Conservation (phyloP, 257 asterid genomes). For the Osmanthus fragrans region DNA sequence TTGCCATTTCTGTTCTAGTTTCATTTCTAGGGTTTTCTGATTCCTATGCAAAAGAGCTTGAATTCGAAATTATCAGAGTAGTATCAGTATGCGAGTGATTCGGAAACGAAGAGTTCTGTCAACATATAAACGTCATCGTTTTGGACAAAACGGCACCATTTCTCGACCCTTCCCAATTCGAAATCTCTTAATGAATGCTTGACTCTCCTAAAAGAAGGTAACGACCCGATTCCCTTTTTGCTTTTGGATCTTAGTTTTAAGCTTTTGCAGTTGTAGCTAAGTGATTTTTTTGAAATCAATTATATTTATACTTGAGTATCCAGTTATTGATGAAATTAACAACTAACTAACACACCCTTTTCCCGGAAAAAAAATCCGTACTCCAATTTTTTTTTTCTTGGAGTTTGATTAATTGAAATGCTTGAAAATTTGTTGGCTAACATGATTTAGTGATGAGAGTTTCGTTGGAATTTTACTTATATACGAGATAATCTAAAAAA, state of each 20-base stretch:
- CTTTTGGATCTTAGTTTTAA: background rate
- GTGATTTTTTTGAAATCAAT: background rate
- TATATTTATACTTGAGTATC: background rate
- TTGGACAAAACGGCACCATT: constrained; percentile 64
- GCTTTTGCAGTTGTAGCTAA: background rate
- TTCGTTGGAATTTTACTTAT: too few species aligned
- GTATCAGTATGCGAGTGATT: background rate
- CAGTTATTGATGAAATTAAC: too few species aligned
- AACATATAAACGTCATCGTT: constrained; percentile 59
- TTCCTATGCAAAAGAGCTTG: constrained; percentile 8
- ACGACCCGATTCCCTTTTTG: too few species aligned
- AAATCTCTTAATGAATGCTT: constrained; percentile 71
- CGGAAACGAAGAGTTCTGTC: constrained; percentile 56
- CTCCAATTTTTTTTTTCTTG: background rate
- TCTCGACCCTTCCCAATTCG: constrained; percentile 63
- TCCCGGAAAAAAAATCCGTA: background rate
- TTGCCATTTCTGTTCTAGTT: background rate
- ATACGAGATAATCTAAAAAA: too few species aligned
- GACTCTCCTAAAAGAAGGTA: constrained; percentile 62
- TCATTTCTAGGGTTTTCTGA: constrained; percentile 29
- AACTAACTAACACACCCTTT: background rate
- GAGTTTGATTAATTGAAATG: too few species aligned
- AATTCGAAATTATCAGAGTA: background rate
- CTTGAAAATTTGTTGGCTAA: too few species aligned
- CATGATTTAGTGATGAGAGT: too few species aligned